Base-by-base conservation (phyloP, 2,329 filamentous ascomycete species). In the Fusarium caatingaense region DNA sequence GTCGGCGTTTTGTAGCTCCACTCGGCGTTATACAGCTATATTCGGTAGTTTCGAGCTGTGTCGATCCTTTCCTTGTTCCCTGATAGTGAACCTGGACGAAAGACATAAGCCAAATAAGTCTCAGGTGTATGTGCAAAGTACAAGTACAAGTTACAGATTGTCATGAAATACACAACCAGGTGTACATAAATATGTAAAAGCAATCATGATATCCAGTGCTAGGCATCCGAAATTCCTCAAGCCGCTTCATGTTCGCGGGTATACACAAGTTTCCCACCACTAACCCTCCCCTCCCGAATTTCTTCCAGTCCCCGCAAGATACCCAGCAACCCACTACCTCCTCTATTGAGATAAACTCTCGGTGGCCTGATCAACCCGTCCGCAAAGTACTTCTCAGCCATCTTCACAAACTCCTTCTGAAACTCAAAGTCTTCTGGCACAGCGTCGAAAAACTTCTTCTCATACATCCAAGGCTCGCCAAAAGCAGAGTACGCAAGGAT, bases 191-290 rank as follows among this genome's bases (percentile, higher is more conserved):
- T 8, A 15, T 30, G 1, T 15, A 15, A 8, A 32, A 15, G 15
- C 30, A 34, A 18, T 18, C 5, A 34, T 30, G 7, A 34, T 10
- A 18, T 37, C 5, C 16, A n/a, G 10, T n/a, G 16, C 16, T 37
- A 18, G 5, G 3, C 1, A n/a, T 18, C 16, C 10, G 0, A 11
- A 8, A 37, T 7, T 6, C 34, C 34, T 11, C 3, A n/a, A 11
- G 6, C 34, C 10, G 5, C 34, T n/a, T 37, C 10, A 12, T 0
- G 6, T 0, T 60, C 47, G 0, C 34, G n/a, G 4, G 49, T 32
- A 20, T 67, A 67, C 5, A 67, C 64, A 25, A 67, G 56, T 2
- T 23, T 67, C 1, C 47, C 60, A 7, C 48, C 64, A 28, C 61
- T 66, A 0, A 67, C 62, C 0, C 1, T 61, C 3, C 34, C 34